Evolutionary conservation across 768 basidiomycete species (phyloP).

Genomic region (Megacollybia marginata): DNA sequence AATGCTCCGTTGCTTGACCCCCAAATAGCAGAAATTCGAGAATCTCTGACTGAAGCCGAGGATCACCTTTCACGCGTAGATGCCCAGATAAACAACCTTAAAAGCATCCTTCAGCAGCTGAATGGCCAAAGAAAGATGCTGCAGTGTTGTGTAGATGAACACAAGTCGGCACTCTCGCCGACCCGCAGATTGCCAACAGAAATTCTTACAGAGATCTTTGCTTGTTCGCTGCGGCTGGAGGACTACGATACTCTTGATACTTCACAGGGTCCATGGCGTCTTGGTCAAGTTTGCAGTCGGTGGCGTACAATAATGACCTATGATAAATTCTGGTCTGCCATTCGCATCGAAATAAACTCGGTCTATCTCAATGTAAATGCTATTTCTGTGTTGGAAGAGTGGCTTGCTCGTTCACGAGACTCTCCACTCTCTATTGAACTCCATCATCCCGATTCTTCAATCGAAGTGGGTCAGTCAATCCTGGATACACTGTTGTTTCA

Average conservation of each 20-base stretch:
- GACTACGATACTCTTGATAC: background rate
- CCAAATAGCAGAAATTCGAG: background rate
- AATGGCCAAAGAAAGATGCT: background rate
- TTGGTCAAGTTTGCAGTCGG: slow-evolving; percentile 2
- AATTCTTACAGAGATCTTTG: background rate
- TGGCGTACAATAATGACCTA: slow-evolving; percentile 1
- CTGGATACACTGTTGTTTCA: background rate
- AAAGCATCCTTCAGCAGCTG: background rate
- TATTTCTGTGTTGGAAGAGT: background rate
- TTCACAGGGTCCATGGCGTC: slow-evolving; percentile 2
- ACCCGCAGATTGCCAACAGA: slow-evolving; percentile 2
- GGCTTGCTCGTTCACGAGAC: background rate
- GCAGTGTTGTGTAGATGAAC: background rate
- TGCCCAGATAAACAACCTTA: background rate
- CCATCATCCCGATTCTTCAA: background rate
- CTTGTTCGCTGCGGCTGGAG: background rate
- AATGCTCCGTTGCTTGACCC: background rate
- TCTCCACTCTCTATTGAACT: background rate
- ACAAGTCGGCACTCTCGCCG: background rate
- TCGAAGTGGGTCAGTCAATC: background rate
- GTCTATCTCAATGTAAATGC: background rate
- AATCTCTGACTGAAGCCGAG: background rate
- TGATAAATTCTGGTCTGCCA: slow-evolving; percentile 1
- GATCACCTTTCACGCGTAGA: background rate
- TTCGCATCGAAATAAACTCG: background rate